phyloP scores from a whole-genome alignment of 768 basidiomycete genomes.

The Pleurotus giganteus region DNA sequence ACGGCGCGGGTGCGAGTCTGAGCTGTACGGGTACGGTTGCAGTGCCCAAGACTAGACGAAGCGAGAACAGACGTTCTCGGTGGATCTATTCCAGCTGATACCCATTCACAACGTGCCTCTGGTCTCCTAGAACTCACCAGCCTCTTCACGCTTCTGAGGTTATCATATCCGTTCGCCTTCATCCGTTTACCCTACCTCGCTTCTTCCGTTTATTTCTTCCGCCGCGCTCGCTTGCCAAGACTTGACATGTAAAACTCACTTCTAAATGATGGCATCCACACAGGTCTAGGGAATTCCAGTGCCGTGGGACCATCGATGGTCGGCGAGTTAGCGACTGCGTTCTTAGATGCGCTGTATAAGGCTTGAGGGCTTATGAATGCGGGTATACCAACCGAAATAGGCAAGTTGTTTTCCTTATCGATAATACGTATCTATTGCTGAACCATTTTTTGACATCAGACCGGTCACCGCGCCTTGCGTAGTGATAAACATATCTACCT shows the following conservation, averaged over 20 bases:
- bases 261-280: neutral
- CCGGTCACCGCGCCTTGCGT: neutral
- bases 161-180: too few relatives aligned
- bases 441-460: neutral
- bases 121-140: too few relatives aligned
- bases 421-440: neutral
- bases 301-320: constrained; percentile 82
- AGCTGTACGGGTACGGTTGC: too few relatives aligned
- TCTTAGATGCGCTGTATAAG: constrained; percentile 81
- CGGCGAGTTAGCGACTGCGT: constrained; percentile 71
- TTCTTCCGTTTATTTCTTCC: neutral
- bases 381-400: neutral
- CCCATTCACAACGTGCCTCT: too few relatives aligned
- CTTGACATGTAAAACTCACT: neutral
- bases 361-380: constrained; percentile 36
- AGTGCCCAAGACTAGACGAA: too few relatives aligned
- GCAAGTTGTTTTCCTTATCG: neutral
- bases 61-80: neutral
- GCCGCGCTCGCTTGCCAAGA: neutral
- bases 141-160: too few relatives aligned
- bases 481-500: too few relatives aligned
- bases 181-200: neutral
- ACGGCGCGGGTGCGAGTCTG: neutral
- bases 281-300: constrained; percentile 81
- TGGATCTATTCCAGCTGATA: too few relatives aligned